Conservation (phyloP, 192 early-diverging fungal species). For the Gamsiella multidivaricata region DNA sequence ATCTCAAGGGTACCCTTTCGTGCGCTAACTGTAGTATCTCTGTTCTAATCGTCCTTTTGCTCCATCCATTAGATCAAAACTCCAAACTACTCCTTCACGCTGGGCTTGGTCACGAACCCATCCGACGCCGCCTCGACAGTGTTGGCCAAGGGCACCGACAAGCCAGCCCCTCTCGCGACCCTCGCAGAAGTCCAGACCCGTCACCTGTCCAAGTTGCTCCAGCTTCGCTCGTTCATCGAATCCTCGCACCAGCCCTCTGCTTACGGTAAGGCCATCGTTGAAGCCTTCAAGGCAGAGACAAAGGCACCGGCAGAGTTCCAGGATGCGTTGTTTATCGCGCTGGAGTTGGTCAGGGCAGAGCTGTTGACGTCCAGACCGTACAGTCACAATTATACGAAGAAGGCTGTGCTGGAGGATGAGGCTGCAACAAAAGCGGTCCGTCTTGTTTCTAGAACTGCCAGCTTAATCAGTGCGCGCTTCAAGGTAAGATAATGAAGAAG, state of each 20-base stretch:
- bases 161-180: constrained; percentile 4
- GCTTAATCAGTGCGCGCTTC: constrained; percentile 64
- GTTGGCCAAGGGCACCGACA: constrained; percentile 9
- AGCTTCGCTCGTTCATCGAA: constrained; percentile 51
- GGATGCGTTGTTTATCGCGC: constrained; percentile 63
- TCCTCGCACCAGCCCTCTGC: constrained; percentile 48
- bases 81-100: constrained; percentile 35
- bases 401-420: constrained; percentile 54
- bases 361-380: constrained; percentile 59
- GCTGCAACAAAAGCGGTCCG: constrained; percentile 47
- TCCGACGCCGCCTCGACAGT: constrained; percentile 28
- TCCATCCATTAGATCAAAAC: constrained; percentile 12
- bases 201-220: constrained; percentile 40
- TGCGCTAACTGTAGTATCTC: not conserved
- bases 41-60: constrained; percentile 2
- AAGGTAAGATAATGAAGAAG: constrained; percentile 55
- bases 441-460: constrained; percentile 63
- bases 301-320: constrained; percentile 39
- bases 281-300: constrained; percentile 34
- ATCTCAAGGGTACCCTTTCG: no score
- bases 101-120: constrained; percentile 22
- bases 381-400: constrained; percentile 58
- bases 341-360: constrained; percentile 63
- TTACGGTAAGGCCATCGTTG: constrained; percentile 56
- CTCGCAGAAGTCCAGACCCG: constrained; percentile 27